Conservation (phyloP, 495 filamentous ascomycete species). For the Usnea hakonensis region DNA sequence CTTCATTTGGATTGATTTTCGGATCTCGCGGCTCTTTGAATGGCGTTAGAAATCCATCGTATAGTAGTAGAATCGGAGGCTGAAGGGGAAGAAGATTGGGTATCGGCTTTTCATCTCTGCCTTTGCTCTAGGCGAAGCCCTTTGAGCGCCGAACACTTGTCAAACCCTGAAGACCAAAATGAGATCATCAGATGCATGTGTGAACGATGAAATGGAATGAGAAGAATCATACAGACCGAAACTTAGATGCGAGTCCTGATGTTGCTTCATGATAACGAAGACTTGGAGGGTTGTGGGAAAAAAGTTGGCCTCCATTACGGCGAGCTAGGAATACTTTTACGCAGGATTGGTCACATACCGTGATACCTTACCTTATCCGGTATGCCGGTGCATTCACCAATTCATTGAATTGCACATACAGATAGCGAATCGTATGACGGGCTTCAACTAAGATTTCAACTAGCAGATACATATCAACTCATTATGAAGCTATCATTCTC, state of each 20-base stretch:
- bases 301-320: not conserved
- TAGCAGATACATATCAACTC: not conserved
- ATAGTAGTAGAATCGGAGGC: no score
- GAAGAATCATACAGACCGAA: not conserved
- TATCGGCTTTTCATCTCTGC: no score
- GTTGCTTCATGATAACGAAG: not conserved
- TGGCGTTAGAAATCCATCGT: no score
- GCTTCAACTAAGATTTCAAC: not conserved
- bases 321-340: not conserved
- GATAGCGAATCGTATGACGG: not conserved
- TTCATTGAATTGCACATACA: not conserved
- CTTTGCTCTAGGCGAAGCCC: not conserved
- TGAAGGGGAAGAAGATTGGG: no score
- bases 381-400: no score
- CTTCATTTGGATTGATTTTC: not conserved
- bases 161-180: not conserved
- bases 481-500: not conserved
- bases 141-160: not conserved
- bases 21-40: not conserved
- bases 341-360: not conserved
- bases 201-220: not conserved
- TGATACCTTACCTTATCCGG: no score
- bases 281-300: not conserved
- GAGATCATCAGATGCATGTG: not conserved
- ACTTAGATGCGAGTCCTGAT: not conserved